These are phyloP conservation scores for Blumeria graminis DNA, from an alignment of 2,329 filamentous ascomycete genomes.

Conservation along the genomic window DNA sequence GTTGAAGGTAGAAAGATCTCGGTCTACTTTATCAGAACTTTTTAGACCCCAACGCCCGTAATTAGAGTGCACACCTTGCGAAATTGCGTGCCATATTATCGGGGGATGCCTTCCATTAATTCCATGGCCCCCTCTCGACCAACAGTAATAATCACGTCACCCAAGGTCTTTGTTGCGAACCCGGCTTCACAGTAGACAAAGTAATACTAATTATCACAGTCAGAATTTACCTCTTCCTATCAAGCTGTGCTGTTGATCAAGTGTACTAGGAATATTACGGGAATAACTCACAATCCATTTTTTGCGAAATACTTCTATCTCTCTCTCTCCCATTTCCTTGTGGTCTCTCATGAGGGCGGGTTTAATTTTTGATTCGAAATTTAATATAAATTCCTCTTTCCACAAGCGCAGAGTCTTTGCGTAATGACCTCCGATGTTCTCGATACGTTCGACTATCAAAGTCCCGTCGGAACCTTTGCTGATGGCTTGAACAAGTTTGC, in stretches of 20 bases:
- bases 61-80: too few relatives aligned
- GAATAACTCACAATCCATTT: constrained; percentile 38
- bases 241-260: not conserved
- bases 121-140: constrained; percentile 27
- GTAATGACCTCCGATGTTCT: constrained; percentile 56
- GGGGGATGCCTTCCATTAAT: constrained; percentile 45
- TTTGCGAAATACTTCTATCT: constrained; percentile 39
- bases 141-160: constrained; percentile 49
- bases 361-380: constrained; percentile 35
- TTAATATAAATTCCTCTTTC: constrained; percentile 38
- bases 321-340: constrained; percentile 31
- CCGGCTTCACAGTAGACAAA: constrained; percentile 55
- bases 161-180: constrained; percentile 45
- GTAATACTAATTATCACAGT: constrained; percentile 31
- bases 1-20: too few relatives aligned
- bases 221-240: constrained; percentile 1
- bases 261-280: not conserved
- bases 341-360: constrained; percentile 35
- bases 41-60: too few relatives aligned
- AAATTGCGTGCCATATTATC: not conserved
- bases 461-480: constrained; percentile 32
- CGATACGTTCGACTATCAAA: constrained; percentile 39
- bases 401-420: constrained; percentile 43
- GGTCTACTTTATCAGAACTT: too few relatives aligned
- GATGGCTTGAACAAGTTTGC: constrained; percentile 33